Conservation (phyloP, 768 basidiomycete genomes). For the Naganishia vishniacii region DNA sequence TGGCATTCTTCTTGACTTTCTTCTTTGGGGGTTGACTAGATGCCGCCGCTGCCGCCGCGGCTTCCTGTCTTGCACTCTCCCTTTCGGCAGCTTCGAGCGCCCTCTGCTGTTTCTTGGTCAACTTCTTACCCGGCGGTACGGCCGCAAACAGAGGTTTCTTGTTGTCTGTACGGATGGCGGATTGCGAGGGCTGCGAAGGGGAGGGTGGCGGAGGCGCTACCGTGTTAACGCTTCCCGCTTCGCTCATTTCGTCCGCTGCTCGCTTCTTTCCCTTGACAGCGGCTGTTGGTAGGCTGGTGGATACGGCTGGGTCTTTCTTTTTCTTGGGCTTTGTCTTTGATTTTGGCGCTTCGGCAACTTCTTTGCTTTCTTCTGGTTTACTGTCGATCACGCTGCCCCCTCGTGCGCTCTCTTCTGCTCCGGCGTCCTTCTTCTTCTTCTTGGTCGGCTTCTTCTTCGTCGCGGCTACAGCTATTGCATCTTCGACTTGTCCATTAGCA, state of each 20-base stretch:
- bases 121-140: background rate
- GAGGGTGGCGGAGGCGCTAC: conserved; percentile 4
- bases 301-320: conserved; percentile 20
- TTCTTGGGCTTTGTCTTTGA: conserved; percentile 21
- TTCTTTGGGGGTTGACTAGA: conserved; percentile 7
- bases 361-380: conserved; percentile 10
- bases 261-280: conserved; percentile 20
- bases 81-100: conserved; percentile 47
- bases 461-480: background rate
- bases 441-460: conserved; percentile 12
- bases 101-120: conserved; percentile 54
- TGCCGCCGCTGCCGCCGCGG: conserved; percentile 1
- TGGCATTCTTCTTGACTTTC: conserved; percentile 14
- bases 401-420: conserved; percentile 1
- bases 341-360: background rate
- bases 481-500: conserved; percentile 17
- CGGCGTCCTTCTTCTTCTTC: conserved; percentile 13
- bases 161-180: background rate
- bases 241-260: conserved; percentile 24
- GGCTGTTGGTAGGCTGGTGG: background rate
- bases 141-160: background rate
- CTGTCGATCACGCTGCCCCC: conserved; percentile 6
- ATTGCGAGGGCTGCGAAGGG: background rate
- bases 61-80: conserved; percentile 15
- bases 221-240: conserved; percentile 17